A percentile compares a stretch with the other conserved stretches of the same genome.
These are phyloP conservation scores for Vigna hirtella DNA, from an alignment of 306 rosid genomes.

Conservation along the genomic window DNA sequence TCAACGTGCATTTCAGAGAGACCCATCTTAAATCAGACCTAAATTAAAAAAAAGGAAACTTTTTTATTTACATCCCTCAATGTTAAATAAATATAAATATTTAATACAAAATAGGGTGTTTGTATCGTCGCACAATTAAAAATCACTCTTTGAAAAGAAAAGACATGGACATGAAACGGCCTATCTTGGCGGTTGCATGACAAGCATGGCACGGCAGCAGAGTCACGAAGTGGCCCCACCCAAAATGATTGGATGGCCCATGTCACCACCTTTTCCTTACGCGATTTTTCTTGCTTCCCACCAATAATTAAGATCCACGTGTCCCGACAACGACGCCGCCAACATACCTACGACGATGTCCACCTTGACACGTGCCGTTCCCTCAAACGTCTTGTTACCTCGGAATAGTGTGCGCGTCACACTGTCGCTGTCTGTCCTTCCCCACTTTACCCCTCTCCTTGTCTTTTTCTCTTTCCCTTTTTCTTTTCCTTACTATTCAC, in stretches of 20 bases:
- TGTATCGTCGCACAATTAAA: too few species aligned
- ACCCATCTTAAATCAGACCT: too few species aligned
- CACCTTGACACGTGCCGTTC: conserved; percentile 43
- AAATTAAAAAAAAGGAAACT: too few species aligned
- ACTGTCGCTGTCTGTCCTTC: not conserved
- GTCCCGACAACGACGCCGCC: conserved; percentile 49
- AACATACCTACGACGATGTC: conserved; percentile 36
- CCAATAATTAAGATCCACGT: conserved; percentile 26
- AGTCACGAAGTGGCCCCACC: conserved; percentile 15
- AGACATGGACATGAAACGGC: too few species aligned
- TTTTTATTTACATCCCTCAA: too few species aligned
- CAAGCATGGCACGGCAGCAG: not conserved
- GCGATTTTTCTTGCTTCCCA: not conserved
- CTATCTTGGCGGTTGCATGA: not conserved
- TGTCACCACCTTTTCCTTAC: not conserved
- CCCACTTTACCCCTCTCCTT: conserved; percentile 36
- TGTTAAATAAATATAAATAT: too few species aligned
- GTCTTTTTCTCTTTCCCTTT: not conserved
- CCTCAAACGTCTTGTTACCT: conserved; percentile 44
- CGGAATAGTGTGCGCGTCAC: conserved; percentile 18
- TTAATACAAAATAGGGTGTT: too few species aligned
- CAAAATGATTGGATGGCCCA: conserved; percentile 39
- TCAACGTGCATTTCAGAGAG: too few species aligned
- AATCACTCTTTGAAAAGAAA: too few species aligned
- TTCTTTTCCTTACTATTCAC: too few species aligned